These are phyloP conservation scores for Fusarium nygamai DNA, from an alignment of 2,329 filamentous ascomycete species.

Conservation along the genomic window DNA sequence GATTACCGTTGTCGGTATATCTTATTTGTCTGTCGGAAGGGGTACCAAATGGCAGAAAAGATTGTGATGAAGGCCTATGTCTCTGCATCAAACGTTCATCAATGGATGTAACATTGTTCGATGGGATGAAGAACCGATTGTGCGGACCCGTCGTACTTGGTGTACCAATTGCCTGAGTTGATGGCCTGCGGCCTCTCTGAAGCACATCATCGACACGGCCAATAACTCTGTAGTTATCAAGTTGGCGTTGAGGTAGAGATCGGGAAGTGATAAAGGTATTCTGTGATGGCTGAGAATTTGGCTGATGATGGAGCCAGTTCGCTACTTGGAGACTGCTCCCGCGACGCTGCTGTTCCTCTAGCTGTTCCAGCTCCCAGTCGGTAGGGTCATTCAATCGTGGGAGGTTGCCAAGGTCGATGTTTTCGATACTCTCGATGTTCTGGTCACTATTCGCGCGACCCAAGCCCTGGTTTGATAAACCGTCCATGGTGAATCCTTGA, in stretches of 20 bases:
- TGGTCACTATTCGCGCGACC: neutral
- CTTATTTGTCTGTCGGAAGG: conserved; percentile 5
- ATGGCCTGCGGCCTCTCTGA: neutral
- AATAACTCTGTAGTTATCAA: conserved; percentile 8
- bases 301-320: conserved; percentile 19
- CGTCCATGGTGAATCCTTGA: conserved; percentile 16
- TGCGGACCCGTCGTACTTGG: neutral
- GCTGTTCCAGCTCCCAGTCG: conserved; percentile 8
- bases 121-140: neutral
- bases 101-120: neutral
- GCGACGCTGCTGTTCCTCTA: conserved; percentile 4
- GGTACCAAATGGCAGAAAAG: neutral
- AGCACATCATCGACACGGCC: conserved; percentile 22
- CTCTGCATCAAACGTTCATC: neutral
- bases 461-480: neutral
- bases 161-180: neutral
- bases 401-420: conserved; percentile 15
- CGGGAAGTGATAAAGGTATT: conserved; percentile 22
- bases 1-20: conserved; percentile 3
- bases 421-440: conserved; percentile 11
- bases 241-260: conserved; percentile 16
- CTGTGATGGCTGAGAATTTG: conserved; percentile 23
- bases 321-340: conserved; percentile 1
- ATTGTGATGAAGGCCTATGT: neutral
- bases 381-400: conserved; percentile 4